Percentiles rank a stretch among this genome's conserved stretches.
Evolutionary conservation across 495 filamentous ascomycete genomes (phyloP).

Genomic region (Neurospora tetrasperma): DNA sequence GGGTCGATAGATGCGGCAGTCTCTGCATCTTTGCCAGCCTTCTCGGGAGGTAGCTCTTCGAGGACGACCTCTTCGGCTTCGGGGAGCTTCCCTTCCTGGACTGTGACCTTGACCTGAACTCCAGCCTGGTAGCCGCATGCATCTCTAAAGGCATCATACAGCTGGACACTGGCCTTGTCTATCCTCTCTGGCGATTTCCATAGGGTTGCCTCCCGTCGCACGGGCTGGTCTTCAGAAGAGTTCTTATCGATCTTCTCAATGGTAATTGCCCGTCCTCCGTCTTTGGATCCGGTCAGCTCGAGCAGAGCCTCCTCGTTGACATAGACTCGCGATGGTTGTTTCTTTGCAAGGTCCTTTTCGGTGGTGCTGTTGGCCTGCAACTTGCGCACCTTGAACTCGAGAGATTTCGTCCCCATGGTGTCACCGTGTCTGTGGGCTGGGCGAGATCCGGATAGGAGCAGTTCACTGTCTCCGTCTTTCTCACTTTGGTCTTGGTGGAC

Average conservation of each 20-base stretch:
- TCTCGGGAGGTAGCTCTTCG: conserved; percentile 11
- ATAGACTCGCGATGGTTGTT: conserved; percentile 43
- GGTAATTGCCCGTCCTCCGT: conserved; percentile 47
- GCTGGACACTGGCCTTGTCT: conserved; percentile 52
- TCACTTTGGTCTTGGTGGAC: conserved; percentile 1
- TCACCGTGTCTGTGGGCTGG: neutral
- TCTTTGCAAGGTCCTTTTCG: conserved; percentile 38
- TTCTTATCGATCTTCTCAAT: conserved; percentile 35
- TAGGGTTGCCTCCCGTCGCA: conserved; percentile 47
- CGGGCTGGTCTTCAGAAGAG: conserved; percentile 5
- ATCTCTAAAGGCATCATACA: conserved; percentile 54
- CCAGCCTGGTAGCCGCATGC: conserved; percentile 54
- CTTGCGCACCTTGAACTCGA: conserved; percentile 40
- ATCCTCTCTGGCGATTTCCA: conserved; percentile 57
- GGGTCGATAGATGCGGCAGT: conserved; percentile 6
- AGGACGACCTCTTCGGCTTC: conserved; percentile 34
- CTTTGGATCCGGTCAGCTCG: conserved; percentile 41
- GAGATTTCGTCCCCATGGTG: conserved; percentile 21
- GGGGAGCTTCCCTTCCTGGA: conserved; percentile 21
- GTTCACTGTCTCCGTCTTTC: neutral
- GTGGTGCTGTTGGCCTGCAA: conserved; percentile 21
- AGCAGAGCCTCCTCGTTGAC: conserved; percentile 55
- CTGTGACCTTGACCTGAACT: conserved; percentile 46
- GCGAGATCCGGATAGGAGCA: neutral
- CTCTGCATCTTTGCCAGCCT: neutral